A percentile compares a stretch with the other conserved stretches of the same genome.
Conservation (phyloP, 2,329 filamentous ascomycete genomes). For the Alternaria longipes region DNA sequence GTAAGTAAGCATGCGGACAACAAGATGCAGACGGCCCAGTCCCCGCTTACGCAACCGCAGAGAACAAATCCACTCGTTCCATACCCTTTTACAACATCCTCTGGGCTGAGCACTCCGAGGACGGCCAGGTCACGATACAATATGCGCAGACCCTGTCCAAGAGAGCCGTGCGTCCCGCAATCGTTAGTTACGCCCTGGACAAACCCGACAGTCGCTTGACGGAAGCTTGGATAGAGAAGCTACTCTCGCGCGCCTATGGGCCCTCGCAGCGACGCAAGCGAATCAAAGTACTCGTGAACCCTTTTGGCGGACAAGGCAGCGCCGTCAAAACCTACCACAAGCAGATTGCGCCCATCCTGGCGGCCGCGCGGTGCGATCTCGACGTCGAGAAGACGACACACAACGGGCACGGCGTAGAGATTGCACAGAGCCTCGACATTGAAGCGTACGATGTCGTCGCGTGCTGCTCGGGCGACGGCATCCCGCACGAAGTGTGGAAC, state of each 20-base stretch:
- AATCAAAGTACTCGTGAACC: conserved; percentile 90
- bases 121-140: conserved; percentile 70
- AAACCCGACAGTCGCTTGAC: conserved; percentile 60
- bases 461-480: conserved; percentile 89
- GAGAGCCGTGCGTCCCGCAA: conserved; percentile 67
- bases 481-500: conserved; percentile 95
- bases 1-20: conserved; percentile 55
- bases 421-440: conserved; percentile 78
- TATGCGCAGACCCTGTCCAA: conserved; percentile 70
- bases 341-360: conserved; percentile 82
- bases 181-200: conserved; percentile 69
- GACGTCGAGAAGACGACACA: conserved; percentile 77
- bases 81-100: conserved; percentile 86
- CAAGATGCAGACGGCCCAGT: neutral
- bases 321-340: conserved; percentile 77
- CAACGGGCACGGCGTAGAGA: conserved; percentile 79
- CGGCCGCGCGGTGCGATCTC: conserved; percentile 79
- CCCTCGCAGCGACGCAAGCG: conserved; percentile 74
- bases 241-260: conserved; percentile 77
- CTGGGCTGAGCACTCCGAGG: conserved; percentile 74
- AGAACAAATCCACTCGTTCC: conserved; percentile 61
- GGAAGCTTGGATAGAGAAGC: conserved; percentile 68
- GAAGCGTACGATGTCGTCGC: conserved; percentile 85
- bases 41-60: conserved; percentile 37
- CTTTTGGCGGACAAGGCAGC: conserved; percentile 82